These are phyloP conservation scores for Hortiboletus campestris DNA, from an alignment of 768 basidiomycete species.

Conservation along the genomic window DNA sequence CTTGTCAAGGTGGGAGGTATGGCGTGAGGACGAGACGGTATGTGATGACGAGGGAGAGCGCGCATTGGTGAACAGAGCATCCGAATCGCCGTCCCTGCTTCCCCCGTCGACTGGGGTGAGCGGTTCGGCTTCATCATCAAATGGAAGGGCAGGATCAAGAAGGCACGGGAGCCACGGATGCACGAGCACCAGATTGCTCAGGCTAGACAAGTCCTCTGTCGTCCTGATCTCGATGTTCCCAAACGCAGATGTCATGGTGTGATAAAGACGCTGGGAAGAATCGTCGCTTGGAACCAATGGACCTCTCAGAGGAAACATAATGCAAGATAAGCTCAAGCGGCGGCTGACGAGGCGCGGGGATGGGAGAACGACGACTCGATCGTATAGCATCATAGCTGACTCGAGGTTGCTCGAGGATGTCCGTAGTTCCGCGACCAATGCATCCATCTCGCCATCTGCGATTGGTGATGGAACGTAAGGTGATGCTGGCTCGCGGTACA, in stretches of 20 bases:
- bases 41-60: no score
- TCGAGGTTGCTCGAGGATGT: neutral
- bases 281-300: neutral
- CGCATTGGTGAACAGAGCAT: no score
- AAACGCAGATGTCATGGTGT: no score
- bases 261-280: neutral
- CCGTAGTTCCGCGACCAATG: neutral
- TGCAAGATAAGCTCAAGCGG: no score
- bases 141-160: no score
- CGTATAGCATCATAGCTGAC: neutral
- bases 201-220: no score
- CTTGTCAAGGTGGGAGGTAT: no score
- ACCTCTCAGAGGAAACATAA: neutral
- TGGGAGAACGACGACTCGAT: neutral
- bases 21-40: neutral
- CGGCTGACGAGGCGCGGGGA: no score
- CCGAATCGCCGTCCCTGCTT: no score
- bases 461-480: neutral
- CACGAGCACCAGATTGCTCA: no score
- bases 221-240: no score
- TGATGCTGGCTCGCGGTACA: neutral
- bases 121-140: neutral
- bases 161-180: no score
- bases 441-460: neutral
- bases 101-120: neutral